Conservation (phyloP, 1,139 yeast species). For the Kodamaea derodonti region DNA sequence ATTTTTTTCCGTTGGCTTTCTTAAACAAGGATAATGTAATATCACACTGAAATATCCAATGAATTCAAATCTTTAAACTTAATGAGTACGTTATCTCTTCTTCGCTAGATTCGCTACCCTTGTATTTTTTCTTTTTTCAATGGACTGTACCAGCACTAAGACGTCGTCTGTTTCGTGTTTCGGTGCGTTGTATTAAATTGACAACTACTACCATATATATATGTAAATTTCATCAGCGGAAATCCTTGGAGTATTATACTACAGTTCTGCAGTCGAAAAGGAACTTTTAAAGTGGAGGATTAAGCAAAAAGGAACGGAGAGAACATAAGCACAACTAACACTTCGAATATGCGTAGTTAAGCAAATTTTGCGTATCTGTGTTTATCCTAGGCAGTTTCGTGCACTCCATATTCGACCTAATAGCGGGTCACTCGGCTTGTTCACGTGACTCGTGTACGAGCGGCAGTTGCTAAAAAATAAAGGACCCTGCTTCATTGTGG, state of each 20-base stretch:
- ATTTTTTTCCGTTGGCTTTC: too few relatives aligned
- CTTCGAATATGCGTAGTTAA: background rate
- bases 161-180: background rate
- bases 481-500: background rate
- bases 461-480: background rate
- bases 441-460: background rate
- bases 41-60: too few relatives aligned
- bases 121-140: background rate
- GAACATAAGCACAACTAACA: background rate
- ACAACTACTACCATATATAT: background rate
- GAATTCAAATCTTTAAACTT: background rate
- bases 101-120: background rate
- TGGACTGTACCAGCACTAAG: background rate
- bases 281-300: too few relatives aligned
- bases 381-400: background rate
- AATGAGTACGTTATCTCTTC: background rate
- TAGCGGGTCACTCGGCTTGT: background rate
- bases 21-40: too few relatives aligned
- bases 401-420: background rate
- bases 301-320: background rate
- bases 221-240: background rate
- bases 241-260: background rate
- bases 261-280: background rate
- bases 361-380: background rate
- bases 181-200: conserved; percentile 1